A percentile compares a stretch with the other conserved stretches of the same genome.
Conservation (phyloP, 345 rosid genomes). For the Citrus sp. region DNA sequence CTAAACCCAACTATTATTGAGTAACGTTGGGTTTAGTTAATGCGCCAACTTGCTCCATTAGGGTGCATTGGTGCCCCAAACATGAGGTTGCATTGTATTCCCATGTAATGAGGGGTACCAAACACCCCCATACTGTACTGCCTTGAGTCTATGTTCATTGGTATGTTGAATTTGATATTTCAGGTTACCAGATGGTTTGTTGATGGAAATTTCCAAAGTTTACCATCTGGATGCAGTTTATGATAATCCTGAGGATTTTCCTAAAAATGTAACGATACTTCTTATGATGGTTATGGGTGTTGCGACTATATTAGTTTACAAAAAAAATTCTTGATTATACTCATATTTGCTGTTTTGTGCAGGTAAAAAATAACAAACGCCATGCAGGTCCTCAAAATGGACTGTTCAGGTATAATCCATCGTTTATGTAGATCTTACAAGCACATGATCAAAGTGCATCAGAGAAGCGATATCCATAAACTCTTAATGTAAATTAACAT, state of each 20-base stretch:
- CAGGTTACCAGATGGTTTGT: slow-evolving; percentile 69
- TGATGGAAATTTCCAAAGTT: slow-evolving; percentile 61
- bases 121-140: neutral
- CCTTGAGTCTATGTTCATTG: neutral
- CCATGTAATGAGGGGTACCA: too few species aligned
- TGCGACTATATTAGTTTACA: neutral
- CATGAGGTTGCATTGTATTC: too few species aligned
- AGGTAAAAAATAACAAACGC: slow-evolving; percentile 52
- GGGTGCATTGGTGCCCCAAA: too few species aligned
- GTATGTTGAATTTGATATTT: slow-evolving; percentile 3
- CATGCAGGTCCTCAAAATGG: slow-evolving; percentile 60
- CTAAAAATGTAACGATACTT: slow-evolving; percentile 39
- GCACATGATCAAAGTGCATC: too few species aligned
- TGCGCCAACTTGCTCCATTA: too few species aligned
- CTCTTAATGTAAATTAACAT: too few species aligned
- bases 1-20: too few species aligned
- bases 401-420: slow-evolving; percentile 44
- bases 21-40: slow-evolving; percentile 16
- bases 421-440: neutral
- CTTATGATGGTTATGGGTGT: neutral
- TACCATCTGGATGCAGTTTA: slow-evolving; percentile 68
- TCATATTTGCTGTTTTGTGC: slow-evolving; percentile 17
- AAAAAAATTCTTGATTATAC: neutral
- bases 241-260: slow-evolving; percentile 61
- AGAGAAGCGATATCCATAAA: too few species aligned